A percentile compares a stretch with the other conserved stretches of the same genome.
These are phyloP conservation scores for Carpinus fangiana DNA, from an alignment of 306 rosid genomes.

Conservation along the genomic window DNA sequence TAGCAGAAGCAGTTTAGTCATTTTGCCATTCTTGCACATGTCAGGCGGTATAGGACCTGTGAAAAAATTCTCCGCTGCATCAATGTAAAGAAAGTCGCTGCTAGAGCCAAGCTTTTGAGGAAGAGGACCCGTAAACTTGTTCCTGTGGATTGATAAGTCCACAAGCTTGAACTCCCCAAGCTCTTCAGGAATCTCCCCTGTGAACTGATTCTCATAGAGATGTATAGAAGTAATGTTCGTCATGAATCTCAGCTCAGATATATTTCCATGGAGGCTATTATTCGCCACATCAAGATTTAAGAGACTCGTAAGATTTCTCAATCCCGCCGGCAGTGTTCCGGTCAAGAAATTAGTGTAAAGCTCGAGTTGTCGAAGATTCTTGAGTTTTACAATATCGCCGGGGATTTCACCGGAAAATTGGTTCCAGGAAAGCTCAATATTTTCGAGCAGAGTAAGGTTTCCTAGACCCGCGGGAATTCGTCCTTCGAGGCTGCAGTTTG, in stretches of 20 bases:
- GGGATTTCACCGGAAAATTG: constrained; percentile 63
- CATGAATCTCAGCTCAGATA: constrained; percentile 60
- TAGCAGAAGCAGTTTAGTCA: constrained; percentile 40
- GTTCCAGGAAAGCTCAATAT: constrained; percentile 72
- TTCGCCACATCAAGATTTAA: constrained; percentile 50
- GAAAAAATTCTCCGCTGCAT: constrained; percentile 73
- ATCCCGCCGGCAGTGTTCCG: constrained; percentile 62
- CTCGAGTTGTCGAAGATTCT: constrained; percentile 60
- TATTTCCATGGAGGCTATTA: constrained; percentile 68
- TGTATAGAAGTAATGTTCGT: constrained; percentile 55
- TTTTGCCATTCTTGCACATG: constrained; percentile 65
- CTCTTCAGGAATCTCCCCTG: constrained; percentile 68
- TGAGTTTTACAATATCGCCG: constrained; percentile 50
- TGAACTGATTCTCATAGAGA: constrained; percentile 53
- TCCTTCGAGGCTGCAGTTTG: constrained; percentile 69
- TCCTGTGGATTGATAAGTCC: constrained; percentile 54
- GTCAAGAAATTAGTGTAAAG: constrained; percentile 52
- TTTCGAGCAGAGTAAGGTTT: constrained; percentile 57
- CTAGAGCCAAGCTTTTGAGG: constrained; percentile 76
- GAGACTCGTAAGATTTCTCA: constrained; percentile 69
- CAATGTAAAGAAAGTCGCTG: constrained; percentile 52
- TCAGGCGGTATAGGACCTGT: constrained; percentile 72
- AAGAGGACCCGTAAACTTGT: constrained; percentile 63
- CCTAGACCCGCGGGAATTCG: constrained; percentile 63
- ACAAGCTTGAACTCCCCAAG: constrained; percentile 60